phyloP scores from a whole-genome alignment of 805 yeast species.

The Wickerhamiella cacticola region DNA sequence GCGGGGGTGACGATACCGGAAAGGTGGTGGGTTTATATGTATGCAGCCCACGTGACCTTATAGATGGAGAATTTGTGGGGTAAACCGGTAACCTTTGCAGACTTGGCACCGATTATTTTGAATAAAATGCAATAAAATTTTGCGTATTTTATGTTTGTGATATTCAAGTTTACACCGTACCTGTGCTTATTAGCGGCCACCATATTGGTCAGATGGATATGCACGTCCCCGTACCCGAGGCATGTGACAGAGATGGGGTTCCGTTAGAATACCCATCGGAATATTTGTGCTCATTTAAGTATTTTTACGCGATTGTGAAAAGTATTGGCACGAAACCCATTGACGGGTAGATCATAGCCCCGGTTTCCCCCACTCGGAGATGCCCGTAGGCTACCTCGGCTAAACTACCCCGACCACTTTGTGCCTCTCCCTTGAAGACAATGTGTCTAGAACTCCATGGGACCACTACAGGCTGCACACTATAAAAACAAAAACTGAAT shows the following conservation, averaged over 20 bases:
- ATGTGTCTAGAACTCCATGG: too few relatives aligned
- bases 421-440: not conserved
- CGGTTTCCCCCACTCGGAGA: not conserved
- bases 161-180: not conserved
- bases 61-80: not conserved
- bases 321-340: too few relatives aligned
- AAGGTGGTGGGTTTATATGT: not conserved
- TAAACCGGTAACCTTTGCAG: not conserved
- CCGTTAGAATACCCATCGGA: too few relatives aligned
- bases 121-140: too few relatives aligned
- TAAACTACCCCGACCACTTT: not conserved
- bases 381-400: not conserved
- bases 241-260: not conserved
- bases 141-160: not conserved
- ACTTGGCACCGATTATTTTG: too few relatives aligned
- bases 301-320: too few relatives aligned
- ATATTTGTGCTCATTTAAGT: too few relatives aligned
- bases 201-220: slow-evolving; percentile 1
- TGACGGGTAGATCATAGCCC: too few relatives aligned
- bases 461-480: too few relatives aligned
- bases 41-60: not conserved
- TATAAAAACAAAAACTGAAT: not conserved
- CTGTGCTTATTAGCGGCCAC: not conserved
- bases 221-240: too few relatives aligned
- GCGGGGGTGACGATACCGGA: slow-evolving; percentile 2